phyloP scores from a whole-genome alignment of 116 monocot species.

The Papilionanthe hybrid region DNA sequence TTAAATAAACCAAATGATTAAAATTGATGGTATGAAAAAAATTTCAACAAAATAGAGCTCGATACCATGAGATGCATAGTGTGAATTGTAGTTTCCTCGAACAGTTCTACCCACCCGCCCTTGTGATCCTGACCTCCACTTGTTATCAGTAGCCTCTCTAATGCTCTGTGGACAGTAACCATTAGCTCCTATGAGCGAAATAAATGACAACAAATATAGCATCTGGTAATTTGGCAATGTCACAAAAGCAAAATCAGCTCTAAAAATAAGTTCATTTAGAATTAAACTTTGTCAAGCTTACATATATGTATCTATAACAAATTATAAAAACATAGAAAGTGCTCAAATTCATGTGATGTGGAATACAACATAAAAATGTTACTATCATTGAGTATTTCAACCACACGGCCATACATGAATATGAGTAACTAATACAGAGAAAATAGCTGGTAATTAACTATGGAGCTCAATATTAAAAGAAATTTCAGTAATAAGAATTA shows the following conservation, averaged over 20 bases:
- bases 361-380: background rate
- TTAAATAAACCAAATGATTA: background rate
- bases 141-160: constrained; percentile 38
- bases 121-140: constrained; percentile 34
- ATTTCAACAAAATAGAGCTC: background rate
- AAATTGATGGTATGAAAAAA: background rate
- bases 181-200: background rate
- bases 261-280: background rate
- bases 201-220: background rate
- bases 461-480: background rate
- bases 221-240: background rate
- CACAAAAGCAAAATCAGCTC: background rate
- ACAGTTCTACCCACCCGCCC: constrained; percentile 44
- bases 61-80: constrained; percentile 39
- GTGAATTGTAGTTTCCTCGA: constrained; percentile 36
- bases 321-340: background rate
- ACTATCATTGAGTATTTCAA: background rate
- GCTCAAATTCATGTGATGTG: background rate
- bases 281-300: background rate
- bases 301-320: background rate
- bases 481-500: background rate
- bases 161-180: constrained; percentile 18
- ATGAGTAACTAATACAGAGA: background rate
- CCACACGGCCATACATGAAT: background rate
- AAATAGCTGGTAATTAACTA: background rate